Conservation (phyloP, 768 basidiomycete species). For the Paxillus involutus region DNA sequence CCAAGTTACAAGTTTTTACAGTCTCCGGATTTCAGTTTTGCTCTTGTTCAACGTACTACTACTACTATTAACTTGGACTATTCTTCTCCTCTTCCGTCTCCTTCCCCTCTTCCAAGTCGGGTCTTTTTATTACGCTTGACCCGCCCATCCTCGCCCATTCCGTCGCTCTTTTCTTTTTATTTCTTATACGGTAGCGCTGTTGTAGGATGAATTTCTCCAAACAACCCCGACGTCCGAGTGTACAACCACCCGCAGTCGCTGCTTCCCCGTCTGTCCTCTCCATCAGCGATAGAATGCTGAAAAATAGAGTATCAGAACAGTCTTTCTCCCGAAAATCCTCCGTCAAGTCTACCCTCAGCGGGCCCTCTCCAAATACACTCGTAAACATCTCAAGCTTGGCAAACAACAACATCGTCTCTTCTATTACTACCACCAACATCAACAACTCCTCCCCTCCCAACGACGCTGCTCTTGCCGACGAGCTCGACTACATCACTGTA, state of each 20-base stretch:
- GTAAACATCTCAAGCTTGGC: conserved; percentile 12
- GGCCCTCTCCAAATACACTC: conserved; percentile 7
- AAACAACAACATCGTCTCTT: conserved; percentile 17
- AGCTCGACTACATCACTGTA: conserved; percentile 73
- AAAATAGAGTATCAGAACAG: conserved; percentile 51
- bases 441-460: conserved; percentile 39
- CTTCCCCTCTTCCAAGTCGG: background rate
- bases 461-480: conserved; percentile 54
- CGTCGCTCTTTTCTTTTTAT: conserved; percentile 4
- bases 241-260: conserved; percentile 26
- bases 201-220: conserved; percentile 17
- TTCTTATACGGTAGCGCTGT: conserved; percentile 5
- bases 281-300: conserved; percentile 42
- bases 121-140: background rate
- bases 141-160: background rate
- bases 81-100: background rate
- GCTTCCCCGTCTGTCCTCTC: conserved; percentile 38
- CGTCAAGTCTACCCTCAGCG: conserved; percentile 14
- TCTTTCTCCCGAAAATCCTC: conserved; percentile 33
- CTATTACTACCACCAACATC: conserved; percentile 47
- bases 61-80: too few species aligned
- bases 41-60: background rate
- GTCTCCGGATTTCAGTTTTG: background rate
- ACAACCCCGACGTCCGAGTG: conserved; percentile 17
- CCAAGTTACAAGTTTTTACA: background rate